Evolutionary conservation across 148 eudicot genomes (phyloP), one percentile per base, ranked within the genome.

Genomic region (Chenopodium album): DNA sequence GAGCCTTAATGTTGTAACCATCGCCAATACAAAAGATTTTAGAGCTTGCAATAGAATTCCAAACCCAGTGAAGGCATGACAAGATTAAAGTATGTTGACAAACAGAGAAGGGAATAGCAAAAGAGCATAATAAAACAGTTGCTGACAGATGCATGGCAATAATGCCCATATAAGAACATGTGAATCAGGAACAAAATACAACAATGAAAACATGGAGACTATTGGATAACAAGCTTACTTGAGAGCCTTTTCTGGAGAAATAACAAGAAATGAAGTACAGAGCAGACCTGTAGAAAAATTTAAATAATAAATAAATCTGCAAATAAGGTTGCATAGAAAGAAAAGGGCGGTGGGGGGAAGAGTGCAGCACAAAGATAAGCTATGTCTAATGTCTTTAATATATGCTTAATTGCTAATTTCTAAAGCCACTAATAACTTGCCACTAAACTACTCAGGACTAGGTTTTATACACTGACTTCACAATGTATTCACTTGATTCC

Each of bases 231-330:
- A 76, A 79, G 83, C 94, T 86, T 87, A 92, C 99, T 78, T 94
- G 98, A 64, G 90, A 89, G 56, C 91, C 95, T 87, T 90, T 90
- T 83, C 93, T 91, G 87, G 99, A 94, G 81, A 96, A 96, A 85
- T 94, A 96, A 82, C 94, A 88, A n/a, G 92, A 90, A 74, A 91
- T 82, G 85, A 96, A 96, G 89, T 89, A 89, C 84, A 92, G 84
- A 81, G 89, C 86, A 74, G 97, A 86, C 93, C 99, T 96, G 92
- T 29, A 26, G 22, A 2, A 65, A 75, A 54, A 16, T 12, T 13
- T 13, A 54, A 2, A 54, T 54, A 54, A 2, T 16, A 54, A 54
- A 54, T 54, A 54, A 54, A 54, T 14, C 60, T 3, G 20, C 60
- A 54, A 17, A 12, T 54, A 54, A 54, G 60, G 22, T 54, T 54